A percentile compares a stretch with the other conserved stretches of the same genome.
Conservation (phyloP, 2,329 filamentous ascomycete species). For the Diaporthe capsici region DNA sequence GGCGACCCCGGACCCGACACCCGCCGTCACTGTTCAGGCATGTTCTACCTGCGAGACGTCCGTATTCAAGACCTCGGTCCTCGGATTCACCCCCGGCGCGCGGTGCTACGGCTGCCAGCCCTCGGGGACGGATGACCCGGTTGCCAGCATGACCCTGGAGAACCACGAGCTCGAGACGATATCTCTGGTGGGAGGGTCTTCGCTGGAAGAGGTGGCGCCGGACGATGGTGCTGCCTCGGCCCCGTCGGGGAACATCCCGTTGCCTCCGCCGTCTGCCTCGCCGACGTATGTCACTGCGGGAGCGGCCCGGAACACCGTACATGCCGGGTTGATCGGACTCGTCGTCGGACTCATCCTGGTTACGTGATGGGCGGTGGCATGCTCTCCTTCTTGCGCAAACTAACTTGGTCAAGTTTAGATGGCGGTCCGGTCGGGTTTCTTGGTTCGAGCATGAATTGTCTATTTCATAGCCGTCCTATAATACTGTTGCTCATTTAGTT, state of each 20-base stretch:
- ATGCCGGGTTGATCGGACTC: not conserved
- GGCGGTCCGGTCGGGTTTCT: not conserved
- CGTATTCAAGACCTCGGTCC: slow-evolving; percentile 46
- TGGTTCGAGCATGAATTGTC: slow-evolving; percentile 10
- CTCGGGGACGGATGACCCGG: slow-evolving; percentile 24
- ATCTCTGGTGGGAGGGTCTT: slow-evolving; percentile 6
- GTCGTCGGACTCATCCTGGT: slow-evolving; percentile 18
- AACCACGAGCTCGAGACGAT: slow-evolving; percentile 30
- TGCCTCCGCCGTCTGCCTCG: slow-evolving; percentile 3
- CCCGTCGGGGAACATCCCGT: not conserved
- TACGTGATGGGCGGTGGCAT: slow-evolving; percentile 3
- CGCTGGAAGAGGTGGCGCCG: not conserved
- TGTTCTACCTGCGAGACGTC: slow-evolving; percentile 47
- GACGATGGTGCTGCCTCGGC: not conserved
- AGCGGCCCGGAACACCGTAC: slow-evolving; percentile 12
- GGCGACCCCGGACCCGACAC: slow-evolving; percentile 40
- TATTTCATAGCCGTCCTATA: slow-evolving; percentile 13
- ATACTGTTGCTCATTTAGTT: slow-evolving; percentile 24
- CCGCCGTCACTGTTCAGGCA: slow-evolving; percentile 46
- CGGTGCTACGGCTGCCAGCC: slow-evolving; percentile 46
- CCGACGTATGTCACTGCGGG: slow-evolving; percentile 34
- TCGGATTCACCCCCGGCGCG: slow-evolving; percentile 45
- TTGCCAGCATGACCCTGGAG: slow-evolving; percentile 24
- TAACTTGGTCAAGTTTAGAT: slow-evolving; percentile 11
- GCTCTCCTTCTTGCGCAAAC: not conserved